Base-by-base conservation (phyloP, 73 alveolate genomes). In the Uronychia setigera region DNA sequence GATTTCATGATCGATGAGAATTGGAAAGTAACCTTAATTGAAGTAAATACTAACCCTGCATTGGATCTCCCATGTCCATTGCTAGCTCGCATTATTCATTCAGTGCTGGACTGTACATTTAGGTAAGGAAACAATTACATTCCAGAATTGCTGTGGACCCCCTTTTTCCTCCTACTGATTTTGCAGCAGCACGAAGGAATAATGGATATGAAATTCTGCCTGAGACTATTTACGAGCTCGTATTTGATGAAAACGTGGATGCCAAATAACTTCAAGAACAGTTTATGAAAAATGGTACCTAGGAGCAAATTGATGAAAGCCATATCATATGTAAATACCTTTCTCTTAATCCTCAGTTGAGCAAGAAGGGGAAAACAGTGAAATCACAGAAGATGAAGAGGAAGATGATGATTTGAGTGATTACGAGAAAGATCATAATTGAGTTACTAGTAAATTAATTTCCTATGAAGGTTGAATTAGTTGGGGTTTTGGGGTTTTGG, bases 31-130 rank as follows among this genome's bases (percentile, higher is more conserved):
- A 81, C 85, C 85, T 81, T 92, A 58, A 85, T 92, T 60, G 97
- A 92, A 79, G 91, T 91, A 19, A 92, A 92, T 77, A 92, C 93
- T 58, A 92, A 92, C 82, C 97, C 97, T 0, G 87, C 93, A 60
- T 60, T 92, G 34, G 94, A 90, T 29, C 80, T 92, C 32, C 79
- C 93, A 77, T 92, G 95, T 58, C 95, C 97, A 9, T 79, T 89
- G 0, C 75, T 92, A 27, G 95, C 88, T 33, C 82, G 91, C 60
- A 80, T 92, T 28, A 80, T 92, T 74, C 96, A 95, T 0, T 83
- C 89, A 78, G 74, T 92, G 92, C 80, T 92, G 31, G 97, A 92
- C 75, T 87, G 84, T 57, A 93, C 91, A 26, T 92, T 92, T 80
- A 84, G 94, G 80, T 58, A 46, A 19, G 67, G n/a, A 5, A 11